Evolutionary conservation across 768 basidiomycete genomes (phyloP).

Genomic region (Chalciporus piperatus): DNA sequence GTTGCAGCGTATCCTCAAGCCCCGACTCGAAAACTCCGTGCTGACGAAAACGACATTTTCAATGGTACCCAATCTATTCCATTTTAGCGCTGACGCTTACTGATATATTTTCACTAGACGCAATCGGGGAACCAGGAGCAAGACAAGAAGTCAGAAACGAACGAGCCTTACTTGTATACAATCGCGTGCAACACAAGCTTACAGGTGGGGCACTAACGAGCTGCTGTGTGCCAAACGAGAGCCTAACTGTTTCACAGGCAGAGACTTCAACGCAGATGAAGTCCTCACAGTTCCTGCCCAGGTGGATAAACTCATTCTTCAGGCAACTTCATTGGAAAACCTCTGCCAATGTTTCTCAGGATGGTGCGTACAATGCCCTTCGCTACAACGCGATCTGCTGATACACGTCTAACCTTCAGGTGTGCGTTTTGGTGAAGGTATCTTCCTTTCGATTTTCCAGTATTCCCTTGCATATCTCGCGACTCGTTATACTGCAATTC

Average conservation of each 20-base stretch:
- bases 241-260: slow-evolving; percentile 46
- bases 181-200: slow-evolving; percentile 92
- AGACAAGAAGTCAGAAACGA: slow-evolving; percentile 88
- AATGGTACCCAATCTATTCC: slow-evolving; percentile 53
- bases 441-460: neutral
- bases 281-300: slow-evolving; percentile 74
- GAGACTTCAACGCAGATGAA: slow-evolving; percentile 88
- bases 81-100: neutral
- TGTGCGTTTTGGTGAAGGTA: slow-evolving; percentile 74
- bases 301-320: slow-evolving; percentile 89
- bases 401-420: slow-evolving; percentile 27
- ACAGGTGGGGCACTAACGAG: slow-evolving; percentile 54
- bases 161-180: slow-evolving; percentile 86
- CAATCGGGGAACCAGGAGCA: slow-evolving; percentile 52
- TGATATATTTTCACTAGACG: slow-evolving; percentile 25
- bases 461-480: slow-evolving; percentile 13
- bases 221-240: neutral
- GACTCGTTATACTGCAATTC: slow-evolving; percentile 14
- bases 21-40: slow-evolving; percentile 76
- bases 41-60: slow-evolving; percentile 93
- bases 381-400: neutral
- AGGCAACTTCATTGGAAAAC: slow-evolving; percentile 92
- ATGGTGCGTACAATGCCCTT: slow-evolving; percentile 48
- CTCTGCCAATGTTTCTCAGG: slow-evolving; percentile 96
- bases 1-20: slow-evolving; percentile 75